phyloP scores from a whole-genome alignment of 164 flowering plant genomes.

The Sextonia rubra region DNA sequence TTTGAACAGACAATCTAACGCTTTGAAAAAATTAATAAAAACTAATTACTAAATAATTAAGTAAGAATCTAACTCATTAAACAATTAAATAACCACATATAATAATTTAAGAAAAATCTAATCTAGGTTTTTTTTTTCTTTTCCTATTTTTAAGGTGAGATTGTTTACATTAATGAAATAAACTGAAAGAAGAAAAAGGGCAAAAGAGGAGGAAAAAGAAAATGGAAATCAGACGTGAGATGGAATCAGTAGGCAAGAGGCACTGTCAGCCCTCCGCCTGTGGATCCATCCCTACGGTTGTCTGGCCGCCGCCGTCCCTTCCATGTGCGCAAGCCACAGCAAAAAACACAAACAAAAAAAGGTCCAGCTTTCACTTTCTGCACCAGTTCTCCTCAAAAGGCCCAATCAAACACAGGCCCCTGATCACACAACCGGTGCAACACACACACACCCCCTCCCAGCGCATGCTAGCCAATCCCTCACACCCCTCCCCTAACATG shows the following conservation, averaged over 20 bases:
- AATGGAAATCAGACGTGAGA: constrained; percentile 39
- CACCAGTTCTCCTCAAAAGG: constrained; percentile 17
- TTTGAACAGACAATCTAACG: too few species aligned
- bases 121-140: too few species aligned
- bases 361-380: constrained; percentile 31
- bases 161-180: too few species aligned
- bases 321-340: background rate
- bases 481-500: too few species aligned
- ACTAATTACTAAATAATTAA: too few species aligned
- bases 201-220: background rate
- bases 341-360: background rate
- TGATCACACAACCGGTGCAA: constrained; percentile 12
- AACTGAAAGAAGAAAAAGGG: too few species aligned
- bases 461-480: background rate
- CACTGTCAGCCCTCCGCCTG: constrained; percentile 41
- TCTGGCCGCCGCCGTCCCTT: constrained; percentile 61
- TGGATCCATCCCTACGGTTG: constrained; percentile 82
- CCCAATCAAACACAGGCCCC: constrained; percentile 2
- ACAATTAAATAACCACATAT: too few species aligned
- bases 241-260: constrained; percentile 58
- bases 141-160: too few species aligned
- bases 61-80: too few species aligned
- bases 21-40: too few species aligned
- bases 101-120: too few species aligned
- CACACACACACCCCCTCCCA: background rate